Conservation (phyloP, 1,284 basidiomycete species). For the Phaffia rhodozyma region DNA sequence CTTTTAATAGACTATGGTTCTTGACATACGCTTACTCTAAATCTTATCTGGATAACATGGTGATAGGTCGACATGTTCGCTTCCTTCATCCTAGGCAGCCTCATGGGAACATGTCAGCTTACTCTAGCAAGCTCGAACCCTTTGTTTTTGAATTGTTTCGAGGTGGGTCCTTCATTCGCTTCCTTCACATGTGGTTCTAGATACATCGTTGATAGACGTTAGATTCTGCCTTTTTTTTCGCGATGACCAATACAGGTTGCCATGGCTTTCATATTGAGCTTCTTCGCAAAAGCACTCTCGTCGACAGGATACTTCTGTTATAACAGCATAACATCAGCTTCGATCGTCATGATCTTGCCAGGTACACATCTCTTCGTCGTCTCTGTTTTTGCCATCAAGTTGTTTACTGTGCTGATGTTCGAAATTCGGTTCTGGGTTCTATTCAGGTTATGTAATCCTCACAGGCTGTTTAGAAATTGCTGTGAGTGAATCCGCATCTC, state of each 20-base stretch:
- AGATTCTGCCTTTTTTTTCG: neutral
- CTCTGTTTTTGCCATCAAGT: neutral
- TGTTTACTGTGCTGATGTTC: neutral
- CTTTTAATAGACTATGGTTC: neutral
- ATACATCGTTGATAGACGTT: neutral
- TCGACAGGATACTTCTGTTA: slow-evolving; percentile 16
- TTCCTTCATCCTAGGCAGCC: slow-evolving; percentile 6
- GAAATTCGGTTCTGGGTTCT: neutral
- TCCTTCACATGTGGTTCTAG: neutral
- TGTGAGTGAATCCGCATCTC: neutral
- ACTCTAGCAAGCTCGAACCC: slow-evolving; percentile 15
- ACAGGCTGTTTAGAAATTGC: slow-evolving; percentile 11
- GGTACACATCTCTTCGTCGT: neutral
- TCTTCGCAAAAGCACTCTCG: slow-evolving; percentile 13
- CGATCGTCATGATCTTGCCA: slow-evolving; percentile 10
- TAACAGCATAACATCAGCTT: slow-evolving; percentile 8
- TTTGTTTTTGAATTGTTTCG: slow-evolving; percentile 15
- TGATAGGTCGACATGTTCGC: slow-evolving; percentile 14
- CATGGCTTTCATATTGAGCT: slow-evolving; percentile 15
- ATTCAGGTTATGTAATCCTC: slow-evolving; percentile 2
- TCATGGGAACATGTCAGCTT: slow-evolving; percentile 17
- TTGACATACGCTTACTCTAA: neutral
- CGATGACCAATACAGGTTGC: slow-evolving; percentile 3
- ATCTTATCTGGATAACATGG: neutral
- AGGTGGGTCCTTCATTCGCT: neutral